A percentile compares a stretch with the other conserved stretches of the same genome.
Evolutionary conservation across 441 rosid genomes (phyloP).

Genomic region (Daphne laureola): DNA sequence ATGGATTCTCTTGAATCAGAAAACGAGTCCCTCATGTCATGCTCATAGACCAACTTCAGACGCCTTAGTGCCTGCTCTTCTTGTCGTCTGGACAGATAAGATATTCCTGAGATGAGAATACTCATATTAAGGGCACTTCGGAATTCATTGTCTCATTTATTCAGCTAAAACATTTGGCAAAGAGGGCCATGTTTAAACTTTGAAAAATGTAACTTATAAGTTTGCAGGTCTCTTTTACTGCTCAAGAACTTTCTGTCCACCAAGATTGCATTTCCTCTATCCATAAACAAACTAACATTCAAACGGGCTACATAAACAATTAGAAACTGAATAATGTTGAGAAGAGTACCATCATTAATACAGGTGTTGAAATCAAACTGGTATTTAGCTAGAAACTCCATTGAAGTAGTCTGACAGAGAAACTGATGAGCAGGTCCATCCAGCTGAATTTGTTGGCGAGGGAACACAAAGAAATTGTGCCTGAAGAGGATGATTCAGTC

Average conservation of each 20-base stretch:
- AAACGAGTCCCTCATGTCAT: slow-evolving; percentile 18
- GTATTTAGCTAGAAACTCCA: slow-evolving; percentile 77
- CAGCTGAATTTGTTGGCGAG: slow-evolving; percentile 47
- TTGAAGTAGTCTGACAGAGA: slow-evolving; percentile 77
- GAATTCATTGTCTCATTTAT: background rate
- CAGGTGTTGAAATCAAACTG: slow-evolving; percentile 86
- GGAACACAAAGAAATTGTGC: slow-evolving; percentile 80
- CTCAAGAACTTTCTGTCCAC: background rate
- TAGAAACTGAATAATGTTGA: background rate
- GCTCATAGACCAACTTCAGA: slow-evolving; percentile 22
- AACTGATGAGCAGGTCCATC: slow-evolving; percentile 54
- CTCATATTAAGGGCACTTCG: slow-evolving; percentile 13
- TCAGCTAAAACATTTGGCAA: too few relatives aligned
- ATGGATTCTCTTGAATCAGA: slow-evolving; percentile 20
- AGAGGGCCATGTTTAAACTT: too few relatives aligned
- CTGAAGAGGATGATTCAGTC: slow-evolving; percentile 23
- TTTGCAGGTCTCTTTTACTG: too few relatives aligned
- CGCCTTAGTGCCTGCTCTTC: slow-evolving; percentile 48
- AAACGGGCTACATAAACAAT: background rate
- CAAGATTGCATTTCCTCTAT: slow-evolving; percentile 1
- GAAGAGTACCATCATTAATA: slow-evolving; percentile 48
- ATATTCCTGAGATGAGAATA: slow-evolving; percentile 72
- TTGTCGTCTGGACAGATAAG: slow-evolving; percentile 85
- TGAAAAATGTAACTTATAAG: too few relatives aligned
- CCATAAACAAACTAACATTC: background rate